Conservation (phyloP, 768 basidiomycete genomes). For the Cystobasidium ongulense region DNA sequence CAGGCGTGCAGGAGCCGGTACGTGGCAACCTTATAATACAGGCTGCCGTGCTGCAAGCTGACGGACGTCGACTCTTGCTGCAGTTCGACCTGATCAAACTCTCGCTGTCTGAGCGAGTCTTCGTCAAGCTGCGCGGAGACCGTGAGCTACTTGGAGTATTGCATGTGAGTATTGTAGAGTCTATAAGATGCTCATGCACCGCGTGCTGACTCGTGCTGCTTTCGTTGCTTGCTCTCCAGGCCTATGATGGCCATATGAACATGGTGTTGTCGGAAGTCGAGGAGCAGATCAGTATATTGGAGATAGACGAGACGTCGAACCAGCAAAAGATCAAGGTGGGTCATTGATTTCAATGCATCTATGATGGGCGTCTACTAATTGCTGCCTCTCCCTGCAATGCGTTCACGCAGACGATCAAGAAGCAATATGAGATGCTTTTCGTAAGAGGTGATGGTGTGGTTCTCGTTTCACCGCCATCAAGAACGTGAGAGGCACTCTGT, state of each 20-base stretch:
- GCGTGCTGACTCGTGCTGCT: neutral
- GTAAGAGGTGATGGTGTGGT: slow-evolving; percentile 52
- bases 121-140: slow-evolving; percentile 93
- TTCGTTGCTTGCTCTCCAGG: slow-evolving; percentile 51
- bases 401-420: slow-evolving; percentile 64
- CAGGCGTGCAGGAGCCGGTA: slow-evolving; percentile 26
- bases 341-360: neutral
- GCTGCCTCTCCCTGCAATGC: neutral
- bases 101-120: slow-evolving; percentile 93
- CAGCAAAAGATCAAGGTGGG: slow-evolving; percentile 56
- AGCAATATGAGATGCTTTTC: slow-evolving; percentile 96
- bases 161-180: slow-evolving; percentile 57
- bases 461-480: slow-evolving; percentile 29
- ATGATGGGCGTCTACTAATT: too few species aligned
- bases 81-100: slow-evolving; percentile 95
- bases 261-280: slow-evolving; percentile 94
- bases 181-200: slow-evolving; percentile 32
- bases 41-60: neutral
- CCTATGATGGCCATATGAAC: slow-evolving; percentile 99
- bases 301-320: slow-evolving; percentile 60
- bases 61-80: slow-evolving; percentile 49
- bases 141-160: slow-evolving; percentile 81
- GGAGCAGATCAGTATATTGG: slow-evolving; percentile 94
- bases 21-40: neutral
- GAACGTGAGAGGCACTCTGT: slow-evolving; percentile 10